Evolutionary conservation across 208 protist genomes (phyloP), one percentile per base, ranked within the genome.

Genomic region (Wallacemonas collosoma): DNA sequence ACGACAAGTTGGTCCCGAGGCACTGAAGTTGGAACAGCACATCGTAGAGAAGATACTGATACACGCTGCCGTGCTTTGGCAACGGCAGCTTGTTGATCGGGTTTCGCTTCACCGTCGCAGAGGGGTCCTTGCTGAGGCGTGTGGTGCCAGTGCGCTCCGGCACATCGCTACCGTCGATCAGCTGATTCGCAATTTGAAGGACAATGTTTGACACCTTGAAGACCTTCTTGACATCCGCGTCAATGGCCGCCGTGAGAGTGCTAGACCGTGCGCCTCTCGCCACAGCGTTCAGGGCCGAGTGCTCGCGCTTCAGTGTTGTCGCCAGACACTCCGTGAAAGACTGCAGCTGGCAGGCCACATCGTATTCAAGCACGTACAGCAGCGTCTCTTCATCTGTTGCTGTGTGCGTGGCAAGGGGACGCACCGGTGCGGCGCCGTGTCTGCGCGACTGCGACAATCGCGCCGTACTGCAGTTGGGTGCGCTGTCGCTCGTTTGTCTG

Each of bases 11-110:
- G 11, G 85, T 84, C 41, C 85, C 89, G 8, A 95, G 61, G 51
- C 82, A 91, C 68, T 97, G 89, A 35, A 97, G 73, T 62, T 97
- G 92, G 68, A 90, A 97, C 17, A 97, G 75, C 9, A 95, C 89
- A 17, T 94, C 80, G 79, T 93, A 94, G 70, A 85, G 77, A 40
- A 93, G 65, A 73, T 86, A 94, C 68, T 94, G 72, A 0, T 73
- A 84, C 0, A 93, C 76, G 45, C 80, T 94, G 44, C 80, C 81
- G 8, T 86, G 72, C 26, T 73, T 68, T 5, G 89, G 82, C 2
- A 64, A 14, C 5, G 86, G 82, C 43, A 95, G 79, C 60, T 88
- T 86, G 79, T 93, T 93, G 45, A 87, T 81, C 2, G 89, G 82
- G 60, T 93, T 94, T 53, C 79, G 75, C 80, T 67, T 82, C 66